A percentile compares a stretch with the other conserved stretches of the same genome.
phyloP scores from a whole-genome alignment of 257 asterid genomes.

The Pogostemon cablin region DNA sequence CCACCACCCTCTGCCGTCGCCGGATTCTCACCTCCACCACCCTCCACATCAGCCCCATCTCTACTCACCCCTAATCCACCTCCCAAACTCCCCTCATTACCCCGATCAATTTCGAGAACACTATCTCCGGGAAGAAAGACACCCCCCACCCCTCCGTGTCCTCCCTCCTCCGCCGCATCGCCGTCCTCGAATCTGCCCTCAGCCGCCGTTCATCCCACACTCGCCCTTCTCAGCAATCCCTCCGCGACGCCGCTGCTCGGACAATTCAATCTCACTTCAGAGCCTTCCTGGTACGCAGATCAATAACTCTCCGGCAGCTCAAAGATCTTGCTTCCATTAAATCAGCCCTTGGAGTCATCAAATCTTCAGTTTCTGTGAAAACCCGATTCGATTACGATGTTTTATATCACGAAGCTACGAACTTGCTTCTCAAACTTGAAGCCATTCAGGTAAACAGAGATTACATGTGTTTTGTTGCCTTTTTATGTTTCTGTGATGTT shows the following conservation, averaged over 20 bases:
- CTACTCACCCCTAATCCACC: conserved; percentile 34
- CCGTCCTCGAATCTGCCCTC: conserved; percentile 70
- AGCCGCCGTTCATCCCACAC: conserved; percentile 42
- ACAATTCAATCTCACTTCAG: conserved; percentile 82
- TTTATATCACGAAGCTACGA: conserved; percentile 45
- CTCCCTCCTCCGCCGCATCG: conserved; percentile 75
- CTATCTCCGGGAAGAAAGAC: conserved; percentile 34
- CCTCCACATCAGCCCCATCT: conserved; percentile 40
- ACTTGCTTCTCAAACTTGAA: conserved; percentile 64
- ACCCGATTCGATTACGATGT: conserved; percentile 47
- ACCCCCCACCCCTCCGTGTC: conserved; percentile 43
- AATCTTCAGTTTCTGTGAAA: conserved; percentile 50
- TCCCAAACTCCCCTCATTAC: conserved; percentile 30
- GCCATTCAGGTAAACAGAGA: conserved; percentile 53
- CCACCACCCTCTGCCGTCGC: conserved; percentile 43
- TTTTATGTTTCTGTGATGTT: background rate
- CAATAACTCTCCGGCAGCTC: conserved; percentile 81
- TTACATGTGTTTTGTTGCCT: background rate
- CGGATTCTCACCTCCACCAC: conserved; percentile 42
- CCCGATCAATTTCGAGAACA: conserved; percentile 27
- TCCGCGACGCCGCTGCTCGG: conserved; percentile 77
- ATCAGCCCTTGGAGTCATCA: conserved; percentile 53
- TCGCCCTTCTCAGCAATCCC: conserved; percentile 45
- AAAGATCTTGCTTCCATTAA: conserved; percentile 73
- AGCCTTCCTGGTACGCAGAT: conserved; percentile 75